A percentile compares a stretch with the other conserved stretches of the same genome.
phyloP scores from a whole-genome alignment of 2,329 filamentous ascomycete species.

The Venturia oleaginea region DNA sequence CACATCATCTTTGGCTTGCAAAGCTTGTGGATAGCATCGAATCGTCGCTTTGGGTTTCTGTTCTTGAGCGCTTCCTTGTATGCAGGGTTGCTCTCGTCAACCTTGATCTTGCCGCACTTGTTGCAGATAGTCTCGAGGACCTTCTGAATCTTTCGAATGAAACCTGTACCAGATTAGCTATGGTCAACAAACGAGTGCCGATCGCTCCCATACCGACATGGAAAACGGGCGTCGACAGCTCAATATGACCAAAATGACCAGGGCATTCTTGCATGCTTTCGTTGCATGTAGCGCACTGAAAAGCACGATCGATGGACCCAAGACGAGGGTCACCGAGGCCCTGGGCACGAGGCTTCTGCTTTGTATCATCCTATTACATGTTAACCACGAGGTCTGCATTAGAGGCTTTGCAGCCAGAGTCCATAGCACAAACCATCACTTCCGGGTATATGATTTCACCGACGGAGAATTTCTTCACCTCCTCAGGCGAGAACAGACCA shows the following conservation, averaged over 20 bases:
- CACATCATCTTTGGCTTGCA: constrained; percentile 85
- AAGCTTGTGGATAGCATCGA: constrained; percentile 82
- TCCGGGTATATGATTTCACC: constrained; percentile 96
- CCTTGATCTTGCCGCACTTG: constrained; percentile 95
- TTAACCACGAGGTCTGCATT: constrained; percentile 8
- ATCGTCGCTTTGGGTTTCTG: constrained; percentile 88
- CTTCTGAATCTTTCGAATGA: constrained; percentile 99
- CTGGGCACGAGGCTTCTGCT: constrained; percentile 79
- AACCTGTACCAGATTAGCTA: constrained; percentile 52
- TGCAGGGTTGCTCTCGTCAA: constrained; percentile 83
- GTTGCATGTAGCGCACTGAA: constrained; percentile 92
- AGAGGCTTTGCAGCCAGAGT: constrained; percentile 12
- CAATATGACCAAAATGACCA: constrained; percentile 97
- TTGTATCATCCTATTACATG: constrained; percentile 63
- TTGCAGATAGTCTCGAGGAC: constrained; percentile 97
- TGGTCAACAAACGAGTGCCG: constrained; percentile 1
- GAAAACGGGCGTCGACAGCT: constrained; percentile 91
- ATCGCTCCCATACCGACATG: constrained; percentile 53
- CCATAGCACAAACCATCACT: constrained; percentile 60
- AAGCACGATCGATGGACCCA: constrained; percentile 90
- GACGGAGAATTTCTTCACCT: constrained; percentile 98
- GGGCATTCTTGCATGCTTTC: constrained; percentile 95
- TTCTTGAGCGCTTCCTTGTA: constrained; percentile 74
- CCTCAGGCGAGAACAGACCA: constrained; percentile 91
- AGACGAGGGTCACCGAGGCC: constrained; percentile 94